Evolutionary conservation across 2,329 filamentous ascomycete species (phyloP).

Genomic region (Trichophyton mentagrophytes): DNA sequence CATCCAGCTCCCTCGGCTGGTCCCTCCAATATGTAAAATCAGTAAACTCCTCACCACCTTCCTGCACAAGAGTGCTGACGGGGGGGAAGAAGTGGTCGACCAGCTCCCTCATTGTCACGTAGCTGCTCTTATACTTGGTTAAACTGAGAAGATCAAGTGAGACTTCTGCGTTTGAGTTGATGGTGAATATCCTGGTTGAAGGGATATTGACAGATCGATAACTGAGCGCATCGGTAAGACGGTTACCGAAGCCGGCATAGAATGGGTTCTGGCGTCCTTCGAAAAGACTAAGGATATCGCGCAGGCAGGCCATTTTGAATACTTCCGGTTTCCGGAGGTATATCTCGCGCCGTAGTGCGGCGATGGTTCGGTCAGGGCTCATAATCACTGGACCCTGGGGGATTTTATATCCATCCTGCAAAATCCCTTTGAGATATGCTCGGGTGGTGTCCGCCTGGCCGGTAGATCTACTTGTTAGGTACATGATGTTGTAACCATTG

Average conservation of each 20-base stretch:
- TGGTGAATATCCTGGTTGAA: conserved; percentile 88
- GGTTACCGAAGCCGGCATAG: conserved; percentile 93
- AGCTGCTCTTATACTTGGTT: conserved; percentile 92
- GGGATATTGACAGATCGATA: conserved; percentile 96
- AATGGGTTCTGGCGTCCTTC: conserved; percentile 67
- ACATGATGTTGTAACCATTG: conserved; percentile 98
- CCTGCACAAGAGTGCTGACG: conserved; percentile 70
- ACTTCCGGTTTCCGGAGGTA: conserved; percentile 95
- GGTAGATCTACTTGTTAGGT: conserved; percentile 84
- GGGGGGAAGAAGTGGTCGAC: conserved; percentile 98
- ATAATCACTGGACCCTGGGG: conserved; percentile 89
- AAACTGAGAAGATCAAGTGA: conserved; percentile 78
- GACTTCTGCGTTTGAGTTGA: conserved; percentile 95
- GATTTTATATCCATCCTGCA: conserved; percentile 73
- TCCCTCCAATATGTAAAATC: conserved; percentile 97
- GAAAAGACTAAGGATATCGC: conserved; percentile 86
- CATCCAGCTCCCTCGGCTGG: conserved; percentile 65
- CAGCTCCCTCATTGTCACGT: conserved; percentile 92
- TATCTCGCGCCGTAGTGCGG: conserved; percentile 78
- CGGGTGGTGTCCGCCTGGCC: conserved; percentile 86
- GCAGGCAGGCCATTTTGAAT: conserved; percentile 97
- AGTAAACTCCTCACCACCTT: conserved; percentile 86
- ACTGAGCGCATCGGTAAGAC: conserved; percentile 87
- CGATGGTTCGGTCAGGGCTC: conserved; percentile 88
- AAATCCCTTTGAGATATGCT: conserved; percentile 76